A percentile compares a stretch with the other conserved stretches of the same genome.
Evolutionary conservation across 208 protist species (phyloP).

Genomic region (Angomonas desouzai): DNA sequence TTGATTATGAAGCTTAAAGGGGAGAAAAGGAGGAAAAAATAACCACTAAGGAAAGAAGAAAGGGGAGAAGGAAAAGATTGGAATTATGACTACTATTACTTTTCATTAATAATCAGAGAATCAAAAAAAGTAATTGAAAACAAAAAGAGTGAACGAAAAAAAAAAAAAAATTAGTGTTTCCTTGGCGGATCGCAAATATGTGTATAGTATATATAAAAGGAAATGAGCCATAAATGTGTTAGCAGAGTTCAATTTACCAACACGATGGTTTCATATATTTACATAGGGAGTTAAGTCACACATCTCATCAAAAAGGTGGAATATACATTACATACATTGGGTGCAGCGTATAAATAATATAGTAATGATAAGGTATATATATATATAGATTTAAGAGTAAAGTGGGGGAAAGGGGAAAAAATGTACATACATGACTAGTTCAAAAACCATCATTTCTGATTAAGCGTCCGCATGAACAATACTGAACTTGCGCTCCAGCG

Average conservation of each 20-base stretch:
- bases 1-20: background rate
- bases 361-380: background rate
- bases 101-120: constrained; percentile 1
- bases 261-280: too few species aligned
- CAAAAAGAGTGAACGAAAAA: constrained; percentile 11
- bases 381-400: constrained; percentile 8
- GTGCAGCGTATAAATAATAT: background rate
- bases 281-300: too few species aligned
- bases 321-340: background rate
- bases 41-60: too few species aligned
- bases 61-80: constrained; percentile 6
- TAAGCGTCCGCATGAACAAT: too few species aligned
- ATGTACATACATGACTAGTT: too few species aligned
- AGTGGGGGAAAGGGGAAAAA: too few species aligned
- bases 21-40: background rate
- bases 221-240: too few species aligned
- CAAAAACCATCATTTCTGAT: too few species aligned
- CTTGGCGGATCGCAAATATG: too few species aligned
- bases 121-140: constrained; percentile 7
- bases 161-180: constrained; percentile 10
- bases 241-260: too few species aligned
- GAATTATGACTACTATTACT: constrained; percentile 6
- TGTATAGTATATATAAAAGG: too few species aligned
- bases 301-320: too few species aligned
- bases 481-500: background rate